Conservation (phyloP, 139 green algal genomes). For the Ettlia oleoabundans region DNA sequence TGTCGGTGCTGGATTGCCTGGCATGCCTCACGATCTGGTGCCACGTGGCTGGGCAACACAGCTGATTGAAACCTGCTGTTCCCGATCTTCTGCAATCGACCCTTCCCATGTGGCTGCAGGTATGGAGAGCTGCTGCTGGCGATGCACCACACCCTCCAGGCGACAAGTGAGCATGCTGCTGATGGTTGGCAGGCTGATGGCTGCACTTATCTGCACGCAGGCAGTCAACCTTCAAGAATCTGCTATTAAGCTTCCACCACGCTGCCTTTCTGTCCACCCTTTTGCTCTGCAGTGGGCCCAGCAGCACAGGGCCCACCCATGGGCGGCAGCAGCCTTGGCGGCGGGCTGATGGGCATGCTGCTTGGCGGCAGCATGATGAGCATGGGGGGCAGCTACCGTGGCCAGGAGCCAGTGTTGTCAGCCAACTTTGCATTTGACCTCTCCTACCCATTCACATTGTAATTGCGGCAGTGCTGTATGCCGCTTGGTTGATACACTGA, state of each 20-base stretch:
- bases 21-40: too few relatives aligned
- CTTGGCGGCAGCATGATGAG: constrained; percentile 20
- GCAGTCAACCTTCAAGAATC: too few relatives aligned
- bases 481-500: too few relatives aligned
- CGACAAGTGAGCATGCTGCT: constrained; percentile 4
- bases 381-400: constrained; percentile 15
- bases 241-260: too few relatives aligned
- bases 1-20: too few relatives aligned
- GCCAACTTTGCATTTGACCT: constrained; percentile 50
- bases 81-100: background rate
- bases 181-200: background rate
- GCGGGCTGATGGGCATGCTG: constrained; percentile 32
- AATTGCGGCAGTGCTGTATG: too few relatives aligned
- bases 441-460: constrained; percentile 30
- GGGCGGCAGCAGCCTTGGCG: too few relatives aligned
- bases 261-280: too few relatives aligned
- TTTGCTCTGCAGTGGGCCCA: background rate
- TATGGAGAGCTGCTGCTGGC: constrained; percentile 48
- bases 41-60: too few relatives aligned
- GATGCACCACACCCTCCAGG: constrained; percentile 45
- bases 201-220: background rate
- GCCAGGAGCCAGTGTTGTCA: constrained; percentile 44
- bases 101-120: background rate
- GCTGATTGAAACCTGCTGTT: background rate
- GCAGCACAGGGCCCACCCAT: constrained; percentile 7